Evolutionary conservation across 441 rosid genomes (phyloP), one percentile per base, ranked within the genome.

Genomic region (Gossypium aridum): DNA sequence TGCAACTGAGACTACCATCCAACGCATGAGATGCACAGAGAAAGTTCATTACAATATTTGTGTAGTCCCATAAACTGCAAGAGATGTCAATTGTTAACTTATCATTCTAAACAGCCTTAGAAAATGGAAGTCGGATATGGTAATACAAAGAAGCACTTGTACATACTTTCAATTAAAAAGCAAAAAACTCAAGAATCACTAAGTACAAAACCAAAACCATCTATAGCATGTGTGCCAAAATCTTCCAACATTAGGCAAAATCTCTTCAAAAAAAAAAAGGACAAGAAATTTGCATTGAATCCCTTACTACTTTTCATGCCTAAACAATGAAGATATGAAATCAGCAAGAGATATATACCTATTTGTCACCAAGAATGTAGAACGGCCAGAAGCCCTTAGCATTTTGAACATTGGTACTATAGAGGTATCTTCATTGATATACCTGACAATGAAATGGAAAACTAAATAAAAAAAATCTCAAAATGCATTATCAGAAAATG

Each of bases 51-150:
- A 96, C 99, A 75, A 96, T 82, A 78, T 91, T 93, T 60, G 99
- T 92, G 72, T 96, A 96, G 85, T 96, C 99, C 99, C 99, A 96
- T 78, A 96, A 88, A 82, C 99, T 96, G 94, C 89, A 86, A 83
- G 55, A 79, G 70, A 64, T 68, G 37, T 59, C 51, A 49, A 66
- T 13, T 49, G 25, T 67, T 39, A 49, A 53, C 31, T 74, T 59
- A 62, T 45, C 31, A 13, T 16, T 62, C 5, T n/a, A 7, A 20
- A 70, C 31, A 31, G 19, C 34, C 56, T 71, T 59, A 22, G 8
- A 9, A 71, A 57, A 14, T 22, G 4, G 10, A 56, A 71, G 54
- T 59, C 75, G 13, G 22, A 57, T 22, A 22, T 20, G 16, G 64
- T 17, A 54, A 31, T 39, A 61, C n/a, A 62, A 19, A 71, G 47